Conservation (phyloP, 2,329 filamentous ascomycete species). For the Diplodia corticola region DNA sequence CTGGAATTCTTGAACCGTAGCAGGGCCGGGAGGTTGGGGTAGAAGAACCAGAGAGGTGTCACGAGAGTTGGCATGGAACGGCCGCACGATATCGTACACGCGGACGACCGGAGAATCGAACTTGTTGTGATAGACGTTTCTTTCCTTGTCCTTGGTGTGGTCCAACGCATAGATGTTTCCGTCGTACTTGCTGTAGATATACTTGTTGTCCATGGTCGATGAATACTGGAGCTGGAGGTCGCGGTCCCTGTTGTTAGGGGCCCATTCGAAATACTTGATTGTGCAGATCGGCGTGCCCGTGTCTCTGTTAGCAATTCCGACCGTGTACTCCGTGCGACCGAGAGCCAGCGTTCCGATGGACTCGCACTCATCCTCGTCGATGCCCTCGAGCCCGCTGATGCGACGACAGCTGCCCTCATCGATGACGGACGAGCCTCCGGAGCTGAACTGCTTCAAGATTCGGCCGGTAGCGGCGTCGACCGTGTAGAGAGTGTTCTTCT, state of each 20-base stretch:
- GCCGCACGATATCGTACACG: constrained; percentile 84
- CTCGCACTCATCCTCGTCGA: constrained; percentile 69
- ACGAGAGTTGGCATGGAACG: constrained; percentile 63
- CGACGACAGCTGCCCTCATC: constrained; percentile 68
- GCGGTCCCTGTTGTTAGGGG: constrained; percentile 83
- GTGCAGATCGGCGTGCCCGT: constrained; percentile 79
- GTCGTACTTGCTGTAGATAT: constrained; percentile 84
- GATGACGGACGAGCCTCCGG: constrained; percentile 66
- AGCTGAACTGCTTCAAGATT: constrained; percentile 81
- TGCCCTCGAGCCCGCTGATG: constrained; percentile 50
- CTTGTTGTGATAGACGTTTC: constrained; percentile 51
- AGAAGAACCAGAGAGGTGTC: constrained; percentile 80
- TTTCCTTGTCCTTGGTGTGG: constrained; percentile 52
- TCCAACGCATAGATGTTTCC: constrained; percentile 82
- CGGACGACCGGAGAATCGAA: constrained; percentile 78
- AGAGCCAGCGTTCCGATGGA: constrained; percentile 78
- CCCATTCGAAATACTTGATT: constrained; percentile 92
- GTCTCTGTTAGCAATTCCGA: constrained; percentile 76
- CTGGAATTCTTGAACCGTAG: constrained; percentile 42
- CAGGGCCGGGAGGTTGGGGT: constrained; percentile 75
- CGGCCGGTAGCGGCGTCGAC: constrained; percentile 83
- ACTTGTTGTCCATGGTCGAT: constrained; percentile 78
- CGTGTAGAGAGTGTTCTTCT: constrained; percentile 85
- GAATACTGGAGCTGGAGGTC: constrained; percentile 85
- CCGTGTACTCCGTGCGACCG: constrained; percentile 84